Base-by-base conservation (phyloP, 2,329 filamentous ascomycete species). In the Sarocladiaceae sp. region DNA sequence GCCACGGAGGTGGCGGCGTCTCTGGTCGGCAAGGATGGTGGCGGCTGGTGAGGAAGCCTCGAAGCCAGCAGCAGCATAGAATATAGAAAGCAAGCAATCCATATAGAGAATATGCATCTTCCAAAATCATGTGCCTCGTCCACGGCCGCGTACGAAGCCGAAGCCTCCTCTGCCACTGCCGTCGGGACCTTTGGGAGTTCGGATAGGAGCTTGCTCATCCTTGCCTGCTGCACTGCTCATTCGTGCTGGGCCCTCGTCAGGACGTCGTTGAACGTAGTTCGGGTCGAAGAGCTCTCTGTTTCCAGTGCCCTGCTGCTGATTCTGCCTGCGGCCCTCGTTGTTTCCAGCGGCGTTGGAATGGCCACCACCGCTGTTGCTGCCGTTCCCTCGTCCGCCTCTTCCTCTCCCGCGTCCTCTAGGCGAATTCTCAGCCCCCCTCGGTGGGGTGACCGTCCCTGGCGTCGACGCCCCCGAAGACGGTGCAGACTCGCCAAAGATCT, bases 21-120 rank as follows among this genome's bases (percentile, higher is more conserved):
- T 58, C 73, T 98, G 57, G 91, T 91, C 37, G 83, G 88, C 45
- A 93, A 89, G 64, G 86, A 90, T 55, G 93, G 90, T 44, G 93
- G 93, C 44, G 93, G 93, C 19, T 98, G 93, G 93, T 97, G 74
- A 61, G 48, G n/a, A 45, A 48, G 47, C 45, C 33, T 23, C 51
- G 49, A 52, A 58, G 53, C 52, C 40, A 50, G n/a, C 21, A 29
- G 19, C 6, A 41, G 23, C 24, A 41, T 29, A 18, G 9, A 39
- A 48, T 34, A 55, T 51, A 55, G 50, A 45, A 44, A 24, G 26
- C 16, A 33, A 11, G n/a, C n/a, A n/a, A n/a, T n/a, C n/a, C n/a
- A n/a, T n/a, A n/a, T n/a, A n/a, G n/a, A n/a, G n/a, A n/a, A n/a
- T n/a, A n/a, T 43, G 26, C 26, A 27, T 43, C 39, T 19, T 32